Base-by-base conservation (phyloP, 176 grass and related monocot genomes). In the Aegilops sharonensis region DNA sequence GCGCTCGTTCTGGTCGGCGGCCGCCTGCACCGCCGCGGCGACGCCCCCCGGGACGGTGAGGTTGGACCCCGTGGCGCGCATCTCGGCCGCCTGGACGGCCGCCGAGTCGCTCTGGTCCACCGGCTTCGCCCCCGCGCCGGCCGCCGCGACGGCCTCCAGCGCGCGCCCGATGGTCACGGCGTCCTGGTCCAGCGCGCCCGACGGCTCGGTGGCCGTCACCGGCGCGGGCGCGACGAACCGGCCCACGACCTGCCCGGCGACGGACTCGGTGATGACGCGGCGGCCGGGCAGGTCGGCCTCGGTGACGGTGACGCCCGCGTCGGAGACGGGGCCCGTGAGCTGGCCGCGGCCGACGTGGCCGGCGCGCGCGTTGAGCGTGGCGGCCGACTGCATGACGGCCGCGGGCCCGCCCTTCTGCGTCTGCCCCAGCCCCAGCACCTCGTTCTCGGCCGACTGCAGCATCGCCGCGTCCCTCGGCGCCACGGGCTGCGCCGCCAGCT, bases 381-480 rank as follows among this genome's bases (percentile, higher is more conserved):
- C 92, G 4, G 90, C 94, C 1, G 92, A 92, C 80, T 93, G 75
- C 83, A 92, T 89, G 32, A 56, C 52, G 78, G 86, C 66, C 13
- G 90, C 86, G 0, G 86, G 80, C 1, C 88, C 86, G 50, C 88
- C 86, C 42, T 86, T 90, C 17, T 77, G 83, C 14, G 83, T 84
- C 67, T 40, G 54, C n/a, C 92, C 92, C 1, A 92, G 75, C 23
- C 92, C 92, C 3, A 87, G 75, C 82, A 85, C 77, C 5, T 39
- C 56, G 68, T 79, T 71, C 84, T 97, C 94, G 23, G 86, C 90
- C 11, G 81, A 77, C 80, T 97, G 92, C 92, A 97, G 84, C 77
- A 82, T 12, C 69, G 90, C 77, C 1, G 90, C 90, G 82, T 97
- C 92, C 40, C 90, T 40, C 0, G 92, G 92, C 9, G 94, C 88